These are phyloP conservation scores for Cryptosporidium xiaoi DNA, from an alignment of 169 alveolate genomes.

Conservation along the genomic window DNA sequence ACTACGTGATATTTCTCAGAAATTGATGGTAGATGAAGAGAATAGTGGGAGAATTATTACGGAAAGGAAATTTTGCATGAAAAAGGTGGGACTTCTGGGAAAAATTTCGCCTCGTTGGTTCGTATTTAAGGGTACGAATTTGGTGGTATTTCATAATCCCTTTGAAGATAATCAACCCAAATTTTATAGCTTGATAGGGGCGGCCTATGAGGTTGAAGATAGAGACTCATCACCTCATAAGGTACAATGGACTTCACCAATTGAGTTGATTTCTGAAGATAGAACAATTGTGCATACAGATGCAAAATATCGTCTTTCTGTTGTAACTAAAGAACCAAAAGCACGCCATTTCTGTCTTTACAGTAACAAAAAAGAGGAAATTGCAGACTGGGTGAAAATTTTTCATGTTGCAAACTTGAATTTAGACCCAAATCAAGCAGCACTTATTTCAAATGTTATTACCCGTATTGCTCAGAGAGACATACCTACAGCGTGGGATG, in stretches of 20 bases:
- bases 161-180: constrained; percentile 69
- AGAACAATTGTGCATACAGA: constrained; percentile 51
- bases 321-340: constrained; percentile 74
- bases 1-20: constrained; percentile 58
- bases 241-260: constrained; percentile 65
- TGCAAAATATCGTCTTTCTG: constrained; percentile 68
- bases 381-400: constrained; percentile 73
- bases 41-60: constrained; percentile 45
- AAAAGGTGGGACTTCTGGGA: constrained; percentile 60
- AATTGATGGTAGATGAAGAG: constrained; percentile 70
- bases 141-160: constrained; percentile 54
- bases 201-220: constrained; percentile 73
- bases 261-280: constrained; percentile 48
- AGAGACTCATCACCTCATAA: constrained; percentile 65
- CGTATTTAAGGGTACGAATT: constrained; percentile 67
- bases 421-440: constrained; percentile 74
- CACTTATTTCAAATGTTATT: constrained; percentile 65
- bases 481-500: constrained; percentile 71
- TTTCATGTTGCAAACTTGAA: constrained; percentile 72
- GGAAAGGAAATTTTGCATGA: constrained; percentile 62
- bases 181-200: constrained; percentile 67
- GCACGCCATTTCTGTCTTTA: constrained; percentile 63
- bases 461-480: constrained; percentile 74
- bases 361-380: constrained; percentile 66
- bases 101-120: constrained; percentile 70